phyloP scores from a whole-genome alignment of 257 asterid genomes.

The Mentha longifolia region DNA sequence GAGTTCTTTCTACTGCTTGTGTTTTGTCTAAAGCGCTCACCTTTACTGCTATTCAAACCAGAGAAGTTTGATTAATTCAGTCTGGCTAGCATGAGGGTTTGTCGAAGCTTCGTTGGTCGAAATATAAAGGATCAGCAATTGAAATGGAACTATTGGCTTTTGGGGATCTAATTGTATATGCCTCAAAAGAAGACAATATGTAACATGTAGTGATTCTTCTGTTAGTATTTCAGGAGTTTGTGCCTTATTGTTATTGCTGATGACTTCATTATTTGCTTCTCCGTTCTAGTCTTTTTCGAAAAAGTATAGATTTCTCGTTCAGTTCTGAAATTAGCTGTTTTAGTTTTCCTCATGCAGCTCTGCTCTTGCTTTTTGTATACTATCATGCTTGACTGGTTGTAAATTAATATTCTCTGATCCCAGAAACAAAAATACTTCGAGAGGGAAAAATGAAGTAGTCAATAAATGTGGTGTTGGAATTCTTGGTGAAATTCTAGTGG shows the following conservation, averaged over 20 bases:
- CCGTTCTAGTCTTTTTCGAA: neutral
- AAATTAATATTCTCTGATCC: neutral
- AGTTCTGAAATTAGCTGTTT: neutral
- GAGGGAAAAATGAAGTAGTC: neutral
- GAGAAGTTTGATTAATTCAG: slow-evolving; percentile 8
- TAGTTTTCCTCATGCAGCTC: slow-evolving; percentile 6
- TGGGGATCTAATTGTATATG: neutral
- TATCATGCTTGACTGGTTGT: neutral
- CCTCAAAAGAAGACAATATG: neutral
- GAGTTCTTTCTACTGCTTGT: too few relatives aligned
- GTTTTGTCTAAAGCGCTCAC: neutral
- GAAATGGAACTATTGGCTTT: neutral
- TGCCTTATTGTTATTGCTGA: slow-evolving; percentile 3
- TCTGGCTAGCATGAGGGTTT: neutral
- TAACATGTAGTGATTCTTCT: neutral
- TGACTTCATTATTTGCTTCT: neutral
- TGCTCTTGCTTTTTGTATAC: neutral
- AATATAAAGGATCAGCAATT: neutral
- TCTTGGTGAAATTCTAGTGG: slow-evolving; percentile 10
- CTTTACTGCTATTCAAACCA: neutral
- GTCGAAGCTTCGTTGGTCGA: neutral
- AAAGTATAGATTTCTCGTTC: slow-evolving; percentile 10
- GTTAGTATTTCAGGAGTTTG: neutral
- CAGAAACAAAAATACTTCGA: neutral
- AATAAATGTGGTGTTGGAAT: slow-evolving; percentile 14